These are phyloP conservation scores for Micractinium conductrix DNA, from an alignment of 139 green algal genomes.

Conservation along the genomic window DNA sequence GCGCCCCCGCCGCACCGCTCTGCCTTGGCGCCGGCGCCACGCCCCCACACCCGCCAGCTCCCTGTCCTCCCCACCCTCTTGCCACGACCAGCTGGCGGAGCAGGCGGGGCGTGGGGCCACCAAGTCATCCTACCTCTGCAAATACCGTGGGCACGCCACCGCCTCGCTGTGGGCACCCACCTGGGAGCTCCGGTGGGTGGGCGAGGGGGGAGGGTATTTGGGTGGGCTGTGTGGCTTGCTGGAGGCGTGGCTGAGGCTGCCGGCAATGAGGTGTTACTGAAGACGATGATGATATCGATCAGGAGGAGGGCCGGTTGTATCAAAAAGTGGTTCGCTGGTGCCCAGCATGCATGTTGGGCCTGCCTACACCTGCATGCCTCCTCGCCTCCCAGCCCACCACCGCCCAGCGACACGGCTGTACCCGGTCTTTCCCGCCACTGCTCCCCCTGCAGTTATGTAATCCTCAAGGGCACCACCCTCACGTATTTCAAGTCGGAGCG, in stretches of 20 bases:
- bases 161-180: conserved; percentile 41
- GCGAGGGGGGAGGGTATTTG: too few species aligned
- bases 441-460: conserved; percentile 49
- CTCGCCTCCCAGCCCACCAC: too few species aligned
- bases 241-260: background rate
- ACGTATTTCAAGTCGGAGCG: conserved; percentile 61
- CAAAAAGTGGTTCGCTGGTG: too few species aligned
- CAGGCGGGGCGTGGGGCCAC: conserved; percentile 13
- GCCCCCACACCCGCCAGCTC: background rate
- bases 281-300: too few species aligned
- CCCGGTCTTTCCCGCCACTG: too few species aligned
- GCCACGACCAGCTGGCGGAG: conserved; percentile 39
- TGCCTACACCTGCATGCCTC: background rate
- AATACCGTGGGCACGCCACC: conserved; percentile 54
- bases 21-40: background rate
- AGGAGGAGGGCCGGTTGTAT: too few species aligned
- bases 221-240: background rate
- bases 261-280: too few species aligned
- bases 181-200: conserved; percentile 62
- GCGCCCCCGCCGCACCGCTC: background rate
- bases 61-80: background rate
- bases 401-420: too few species aligned
- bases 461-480: conserved; percentile 51
- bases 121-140: conserved; percentile 59
- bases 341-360: too few species aligned